A percentile compares a stretch with the other conserved stretches of the same genome.
Conservation (phyloP, 2,329 filamentous ascomycete species). For the Ophiostoma sp. region DNA sequence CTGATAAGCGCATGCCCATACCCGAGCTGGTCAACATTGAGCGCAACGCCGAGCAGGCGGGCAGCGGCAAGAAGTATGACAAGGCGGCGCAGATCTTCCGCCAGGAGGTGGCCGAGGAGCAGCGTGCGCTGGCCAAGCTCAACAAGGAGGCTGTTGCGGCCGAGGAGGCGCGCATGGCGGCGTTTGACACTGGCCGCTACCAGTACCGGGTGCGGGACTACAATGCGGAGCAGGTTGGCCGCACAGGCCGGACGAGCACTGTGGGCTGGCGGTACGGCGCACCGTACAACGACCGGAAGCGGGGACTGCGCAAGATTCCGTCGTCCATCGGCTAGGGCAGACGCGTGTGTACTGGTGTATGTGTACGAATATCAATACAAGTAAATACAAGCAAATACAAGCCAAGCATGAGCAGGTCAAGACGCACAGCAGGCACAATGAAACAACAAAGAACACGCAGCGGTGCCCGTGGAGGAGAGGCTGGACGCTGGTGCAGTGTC, state of each 20-base stretch:
- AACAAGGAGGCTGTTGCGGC: slow-evolving; percentile 35
- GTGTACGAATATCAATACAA: too few species aligned
- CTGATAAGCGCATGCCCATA: slow-evolving; percentile 58
- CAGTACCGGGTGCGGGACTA: slow-evolving; percentile 60
- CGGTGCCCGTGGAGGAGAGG: too few species aligned
- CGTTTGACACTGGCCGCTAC: slow-evolving; percentile 45
- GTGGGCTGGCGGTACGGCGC: slow-evolving; percentile 61
- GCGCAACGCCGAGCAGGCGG: slow-evolving; percentile 38
- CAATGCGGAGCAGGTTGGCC: slow-evolving; percentile 53
- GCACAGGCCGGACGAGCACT: slow-evolving; percentile 46
- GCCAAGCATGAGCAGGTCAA: too few species aligned
- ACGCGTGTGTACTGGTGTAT: too few species aligned
- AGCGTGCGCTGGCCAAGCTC: slow-evolving; percentile 23
- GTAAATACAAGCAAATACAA: too few species aligned
- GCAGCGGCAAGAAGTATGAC: slow-evolving; percentile 34
- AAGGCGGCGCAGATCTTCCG: slow-evolving; percentile 23
- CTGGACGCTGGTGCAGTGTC: too few species aligned
- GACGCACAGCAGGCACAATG: too few species aligned
- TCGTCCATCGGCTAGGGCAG: slow-evolving; percentile 43
- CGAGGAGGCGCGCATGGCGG: slow-evolving; percentile 40
- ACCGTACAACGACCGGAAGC: slow-evolving; percentile 57
- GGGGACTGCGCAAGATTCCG: slow-evolving; percentile 63
- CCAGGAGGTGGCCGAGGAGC: slow-evolving; percentile 35
- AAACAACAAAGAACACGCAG: too few species aligned
- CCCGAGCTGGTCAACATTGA: slow-evolving; percentile 56